A percentile compares a stretch with the other conserved stretches of the same genome.
Conservation (phyloP, 148 eudicot species). For the Fagopyrum esculentum region DNA sequence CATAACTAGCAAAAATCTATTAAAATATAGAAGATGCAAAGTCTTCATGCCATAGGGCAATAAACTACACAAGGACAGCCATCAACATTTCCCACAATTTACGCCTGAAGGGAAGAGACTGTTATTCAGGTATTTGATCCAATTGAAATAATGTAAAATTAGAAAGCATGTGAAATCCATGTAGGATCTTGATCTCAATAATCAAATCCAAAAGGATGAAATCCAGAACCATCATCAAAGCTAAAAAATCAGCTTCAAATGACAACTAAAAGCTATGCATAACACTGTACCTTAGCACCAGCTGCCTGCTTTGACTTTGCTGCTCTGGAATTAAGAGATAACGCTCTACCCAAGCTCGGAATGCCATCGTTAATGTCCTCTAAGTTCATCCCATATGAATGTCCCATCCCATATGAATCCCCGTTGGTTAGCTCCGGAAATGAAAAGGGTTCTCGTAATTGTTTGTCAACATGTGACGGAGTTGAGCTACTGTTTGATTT, state of each 20-base stretch:
- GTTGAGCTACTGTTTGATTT: conserved; percentile 23
- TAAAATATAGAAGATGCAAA: background rate
- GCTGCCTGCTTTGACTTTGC: conserved; percentile 76
- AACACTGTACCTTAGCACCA: conserved; percentile 57
- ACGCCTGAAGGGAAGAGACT: background rate
- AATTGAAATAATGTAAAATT: background rate
- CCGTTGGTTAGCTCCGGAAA: conserved; percentile 40
- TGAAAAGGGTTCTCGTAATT: conserved; percentile 46
- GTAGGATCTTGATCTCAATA: background rate
- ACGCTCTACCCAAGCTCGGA: conserved; percentile 60
- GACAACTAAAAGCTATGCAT: background rate
- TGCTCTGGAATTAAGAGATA: conserved; percentile 63
- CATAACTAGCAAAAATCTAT: background rate
- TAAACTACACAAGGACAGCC: background rate
- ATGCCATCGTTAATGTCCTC: conserved; percentile 74
- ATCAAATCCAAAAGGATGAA: background rate
- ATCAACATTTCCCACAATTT: background rate
- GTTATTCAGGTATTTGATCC: background rate
- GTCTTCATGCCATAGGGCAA: background rate
- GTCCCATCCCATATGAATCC: conserved; percentile 18
- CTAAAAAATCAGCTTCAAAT: background rate
- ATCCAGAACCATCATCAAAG: background rate
- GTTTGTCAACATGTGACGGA: conserved; percentile 29
- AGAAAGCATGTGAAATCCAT: background rate
- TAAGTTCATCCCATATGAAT: conserved; percentile 21